A percentile compares a stretch with the other conserved stretches of the same genome.
These are phyloP conservation scores for Heimioporus sp. DNA, from an alignment of 768 basidiomycete genomes.

Conservation along the genomic window DNA sequence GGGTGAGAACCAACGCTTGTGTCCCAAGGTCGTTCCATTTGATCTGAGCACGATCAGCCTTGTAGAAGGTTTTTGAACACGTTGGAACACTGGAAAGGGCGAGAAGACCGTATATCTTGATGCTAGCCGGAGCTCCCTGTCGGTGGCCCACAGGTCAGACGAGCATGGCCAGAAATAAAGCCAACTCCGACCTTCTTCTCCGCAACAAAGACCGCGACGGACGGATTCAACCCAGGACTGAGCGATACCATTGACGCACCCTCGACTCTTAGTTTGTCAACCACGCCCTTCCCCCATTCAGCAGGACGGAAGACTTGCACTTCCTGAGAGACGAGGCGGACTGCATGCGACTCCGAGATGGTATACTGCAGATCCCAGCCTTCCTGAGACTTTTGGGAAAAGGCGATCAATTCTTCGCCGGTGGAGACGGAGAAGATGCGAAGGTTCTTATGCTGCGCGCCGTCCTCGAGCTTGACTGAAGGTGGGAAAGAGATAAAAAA, in stretches of 20 bases:
- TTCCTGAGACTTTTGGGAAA: conserved; percentile 89
- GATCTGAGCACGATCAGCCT: conserved; percentile 88
- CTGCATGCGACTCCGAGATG: conserved; percentile 81
- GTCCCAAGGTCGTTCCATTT: conserved; percentile 98
- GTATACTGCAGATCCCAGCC: conserved; percentile 93
- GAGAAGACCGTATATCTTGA: conserved; percentile 79
- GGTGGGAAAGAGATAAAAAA: conserved; percentile 4
- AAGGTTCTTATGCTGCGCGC: conserved; percentile 90
- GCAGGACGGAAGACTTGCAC: conserved; percentile 82
- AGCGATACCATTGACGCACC: conserved; percentile 74
- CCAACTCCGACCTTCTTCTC: conserved; percentile 77
- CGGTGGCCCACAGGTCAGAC: background rate
- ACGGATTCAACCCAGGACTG: conserved; percentile 84
- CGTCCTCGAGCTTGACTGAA: conserved; percentile 83
- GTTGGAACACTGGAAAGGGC: conserved; percentile 63
- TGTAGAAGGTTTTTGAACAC: conserved; percentile 91
- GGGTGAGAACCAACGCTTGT: conserved; percentile 86
- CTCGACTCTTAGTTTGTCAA: conserved; percentile 81
- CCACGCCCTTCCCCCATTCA: conserved; percentile 76
- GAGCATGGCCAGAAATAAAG: background rate
- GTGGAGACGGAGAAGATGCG: conserved; percentile 85
- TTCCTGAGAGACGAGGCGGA: conserved; percentile 77
- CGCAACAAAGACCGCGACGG: conserved; percentile 86
- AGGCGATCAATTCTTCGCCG: conserved; percentile 82
- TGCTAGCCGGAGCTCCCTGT: conserved; percentile 83